phyloP scores from a whole-genome alignment of 345 rosid genomes.

The Reutealis trisperma region DNA sequence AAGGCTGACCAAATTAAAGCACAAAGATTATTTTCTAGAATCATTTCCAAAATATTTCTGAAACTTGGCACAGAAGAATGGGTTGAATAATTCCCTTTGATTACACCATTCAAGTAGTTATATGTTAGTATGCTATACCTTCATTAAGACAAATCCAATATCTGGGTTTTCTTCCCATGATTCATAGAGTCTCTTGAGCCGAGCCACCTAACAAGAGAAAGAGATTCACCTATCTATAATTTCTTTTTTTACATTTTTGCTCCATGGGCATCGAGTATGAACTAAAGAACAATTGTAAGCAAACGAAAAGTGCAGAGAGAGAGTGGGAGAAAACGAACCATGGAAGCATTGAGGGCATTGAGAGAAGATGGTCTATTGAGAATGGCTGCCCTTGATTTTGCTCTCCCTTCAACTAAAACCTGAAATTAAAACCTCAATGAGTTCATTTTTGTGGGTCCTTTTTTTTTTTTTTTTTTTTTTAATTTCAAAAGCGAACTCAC shows the following conservation, averaged over 20 bases:
- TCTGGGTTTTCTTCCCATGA: conserved; percentile 96
- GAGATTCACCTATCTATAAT: background rate
- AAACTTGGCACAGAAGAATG: background rate
- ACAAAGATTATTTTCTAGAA: background rate
- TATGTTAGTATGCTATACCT: conserved; percentile 42
- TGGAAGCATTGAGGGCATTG: conserved; percentile 69
- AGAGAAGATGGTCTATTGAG: conserved; percentile 71
- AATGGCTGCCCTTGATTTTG: conserved; percentile 86
- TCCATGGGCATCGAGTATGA: background rate
- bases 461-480: background rate
- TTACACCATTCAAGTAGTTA: background rate
- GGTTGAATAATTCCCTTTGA: background rate
- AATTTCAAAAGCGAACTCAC: background rate
- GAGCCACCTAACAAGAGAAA: conserved; percentile 49
- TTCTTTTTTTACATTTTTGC: background rate
- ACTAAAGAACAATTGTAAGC: background rate
- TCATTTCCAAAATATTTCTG: background rate
- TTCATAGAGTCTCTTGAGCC: conserved; percentile 75
- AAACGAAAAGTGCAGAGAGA: background rate
- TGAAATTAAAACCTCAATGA: conserved; percentile 18
- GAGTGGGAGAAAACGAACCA: conserved; percentile 45
- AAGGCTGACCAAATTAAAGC: conserved; percentile 11
- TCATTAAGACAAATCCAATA: conserved; percentile 79
- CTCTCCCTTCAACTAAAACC: conserved; percentile 89
- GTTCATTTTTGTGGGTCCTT: background rate